A percentile compares a stretch with the other conserved stretches of the same genome.
Evolutionary conservation across 2,329 filamentous ascomycete species (phyloP).

Genomic region (Akanthomyces muscarius): DNA sequence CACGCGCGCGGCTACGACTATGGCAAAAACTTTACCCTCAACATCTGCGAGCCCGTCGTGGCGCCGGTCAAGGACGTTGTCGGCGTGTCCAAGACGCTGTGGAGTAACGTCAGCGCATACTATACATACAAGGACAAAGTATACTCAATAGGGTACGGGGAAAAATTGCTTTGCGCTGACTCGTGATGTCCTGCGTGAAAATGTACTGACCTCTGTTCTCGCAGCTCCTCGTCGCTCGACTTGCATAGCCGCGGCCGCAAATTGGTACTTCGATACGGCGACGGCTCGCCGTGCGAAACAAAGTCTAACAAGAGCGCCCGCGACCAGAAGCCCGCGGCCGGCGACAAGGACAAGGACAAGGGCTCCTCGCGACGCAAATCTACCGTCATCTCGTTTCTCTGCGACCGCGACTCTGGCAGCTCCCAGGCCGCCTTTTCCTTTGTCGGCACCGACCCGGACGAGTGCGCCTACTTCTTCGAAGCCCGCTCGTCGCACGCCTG

Average conservation of each 20-base stretch:
- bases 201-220: not conserved
- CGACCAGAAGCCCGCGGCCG: conserved; percentile 26
- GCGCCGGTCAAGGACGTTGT: conserved; percentile 59
- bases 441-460: conserved; percentile 76
- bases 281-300: conserved; percentile 64
- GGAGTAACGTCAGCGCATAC: conserved; percentile 75
- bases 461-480: conserved; percentile 95
- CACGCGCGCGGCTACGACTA: conserved; percentile 72
- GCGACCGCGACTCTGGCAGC: conserved; percentile 73
- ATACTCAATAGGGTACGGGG: conserved; percentile 69
- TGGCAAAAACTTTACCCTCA: conserved; percentile 75
- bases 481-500: conserved; percentile 83
- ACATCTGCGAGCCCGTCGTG: conserved; percentile 75
- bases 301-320: conserved; percentile 34
- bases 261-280: conserved; percentile 71
- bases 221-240: conserved; percentile 45
- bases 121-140: conserved; percentile 63
- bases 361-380: conserved; percentile 59
- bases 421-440: conserved; percentile 72
- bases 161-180: not conserved
- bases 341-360: conserved; percentile 34
- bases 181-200: not conserved
- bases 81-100: conserved; percentile 58
- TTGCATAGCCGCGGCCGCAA: conserved; percentile 64
- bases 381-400: conserved; percentile 87